Evolutionary conservation across 345 rosid genomes (phyloP).

Genomic region (Citrus unshiu): DNA sequence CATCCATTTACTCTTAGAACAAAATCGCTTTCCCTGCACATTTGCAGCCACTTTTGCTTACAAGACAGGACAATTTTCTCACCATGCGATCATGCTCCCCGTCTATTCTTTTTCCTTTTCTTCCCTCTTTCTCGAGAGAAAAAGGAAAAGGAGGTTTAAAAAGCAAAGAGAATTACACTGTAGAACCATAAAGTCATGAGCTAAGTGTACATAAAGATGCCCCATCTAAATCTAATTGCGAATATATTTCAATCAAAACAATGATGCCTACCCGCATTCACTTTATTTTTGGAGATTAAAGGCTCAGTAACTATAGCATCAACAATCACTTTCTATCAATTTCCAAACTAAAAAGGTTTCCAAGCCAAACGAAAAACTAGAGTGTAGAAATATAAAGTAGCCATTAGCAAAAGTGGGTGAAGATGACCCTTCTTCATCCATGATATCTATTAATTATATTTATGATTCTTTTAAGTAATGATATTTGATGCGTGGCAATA

Average conservation of each 20-base stretch:
- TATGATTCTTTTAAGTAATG: conserved; percentile 8
- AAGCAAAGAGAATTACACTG: conserved; percentile 35
- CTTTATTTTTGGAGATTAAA: conserved; percentile 16
- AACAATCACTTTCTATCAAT: conserved; percentile 47
- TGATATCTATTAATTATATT: not conserved
- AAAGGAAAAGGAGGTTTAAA: conserved; percentile 3
- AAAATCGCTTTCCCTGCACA: conserved; percentile 36
- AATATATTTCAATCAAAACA: conserved; percentile 50
- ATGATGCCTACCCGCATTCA: conserved; percentile 39
- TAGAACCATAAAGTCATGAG: conserved; percentile 29
- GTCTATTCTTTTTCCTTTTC: conserved; percentile 4
- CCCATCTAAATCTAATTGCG: conserved; percentile 41
- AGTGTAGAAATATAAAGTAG: conserved; percentile 37
- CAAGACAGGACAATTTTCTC: conserved; percentile 54
- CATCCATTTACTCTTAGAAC: conserved; percentile 51
- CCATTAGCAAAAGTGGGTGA: conserved; percentile 34
- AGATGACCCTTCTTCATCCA: conserved; percentile 16
- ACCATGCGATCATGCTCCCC: conserved; percentile 35
- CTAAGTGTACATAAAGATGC: conserved; percentile 24
- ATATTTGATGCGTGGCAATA: conserved; percentile 10
- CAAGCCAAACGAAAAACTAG: conserved; percentile 26
- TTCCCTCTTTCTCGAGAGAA: conserved; percentile 26
- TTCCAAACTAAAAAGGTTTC: conserved; percentile 62
- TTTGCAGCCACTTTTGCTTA: conserved; percentile 52
- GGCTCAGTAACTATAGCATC: conserved; percentile 15